Evolutionary conservation across 257 asterid genomes (phyloP).

Genomic region (Lavandula angustifolia): DNA sequence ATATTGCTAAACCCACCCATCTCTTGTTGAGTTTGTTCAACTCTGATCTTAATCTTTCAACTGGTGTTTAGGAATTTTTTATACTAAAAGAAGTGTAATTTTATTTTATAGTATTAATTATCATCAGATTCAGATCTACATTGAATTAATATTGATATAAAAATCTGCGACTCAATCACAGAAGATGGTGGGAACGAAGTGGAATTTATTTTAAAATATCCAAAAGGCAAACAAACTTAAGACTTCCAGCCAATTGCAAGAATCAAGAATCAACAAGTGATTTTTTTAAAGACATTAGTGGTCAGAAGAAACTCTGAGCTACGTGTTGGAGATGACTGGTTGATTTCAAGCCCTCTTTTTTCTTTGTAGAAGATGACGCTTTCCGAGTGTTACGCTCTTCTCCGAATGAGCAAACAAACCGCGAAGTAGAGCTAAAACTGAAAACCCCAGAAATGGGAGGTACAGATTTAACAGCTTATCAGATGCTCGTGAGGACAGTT

Average conservation of each 20-base stretch:
- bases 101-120: too few relatives aligned
- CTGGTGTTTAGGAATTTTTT: too few relatives aligned
- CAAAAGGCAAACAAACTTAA: not conserved
- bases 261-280: slow-evolving; percentile 12
- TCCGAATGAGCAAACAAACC: slow-evolving; percentile 54
- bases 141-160: not conserved
- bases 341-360: slow-evolving; percentile 67
- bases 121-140: too few relatives aligned
- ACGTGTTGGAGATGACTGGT: not conserved
- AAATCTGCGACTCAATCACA: not conserved
- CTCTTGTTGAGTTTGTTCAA: not conserved
- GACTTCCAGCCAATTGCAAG: slow-evolving; percentile 26
- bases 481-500: slow-evolving; percentile 59
- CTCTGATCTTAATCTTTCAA: too few relatives aligned
- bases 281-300: not conserved
- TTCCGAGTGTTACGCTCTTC: slow-evolving; percentile 45
- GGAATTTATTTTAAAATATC: not conserved
- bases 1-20: not conserved
- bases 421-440: slow-evolving; percentile 64
- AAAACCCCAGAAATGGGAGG: slow-evolving; percentile 66
- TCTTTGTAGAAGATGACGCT: slow-evolving; percentile 41
- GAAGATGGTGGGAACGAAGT: slow-evolving; percentile 4
- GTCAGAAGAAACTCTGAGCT: slow-evolving; percentile 17
- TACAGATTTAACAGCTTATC: slow-evolving; percentile 60
- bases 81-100: too few relatives aligned